Evolutionary conservation across 2,329 filamentous ascomycete genomes (phyloP), one percentile per base, ranked within the genome.

Genomic region (Aureobasidium mangrovei): DNA sequence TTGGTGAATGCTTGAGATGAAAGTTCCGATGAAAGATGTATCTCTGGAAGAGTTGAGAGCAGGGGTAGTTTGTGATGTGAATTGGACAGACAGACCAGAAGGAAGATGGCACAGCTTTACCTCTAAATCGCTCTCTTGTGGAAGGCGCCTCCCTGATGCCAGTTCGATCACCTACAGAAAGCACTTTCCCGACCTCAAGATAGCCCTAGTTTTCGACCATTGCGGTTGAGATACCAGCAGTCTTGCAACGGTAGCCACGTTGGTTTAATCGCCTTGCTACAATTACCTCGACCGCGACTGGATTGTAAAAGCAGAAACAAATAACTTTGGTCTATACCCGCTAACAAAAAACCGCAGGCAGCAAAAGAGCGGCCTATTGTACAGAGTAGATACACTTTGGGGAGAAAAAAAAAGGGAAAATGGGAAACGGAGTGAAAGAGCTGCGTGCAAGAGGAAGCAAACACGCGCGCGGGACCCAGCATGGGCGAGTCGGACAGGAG

Each of bases 281-380:
- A 1, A 18, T 18, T 18, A 18, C 18, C 18, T 18, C 18, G 18
- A 18, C 1, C 18, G 28, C 24, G 1, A 27, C 18, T 18, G 8
- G 3, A 26, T 27, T 36, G 24, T 24, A 28, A n/a, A 6, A 35
- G 4, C 6, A 43, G 33, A 41, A 48, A 51, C 29, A 18, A 45
- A 44, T 43, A 38, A 55, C 46, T 45, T 45, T 55, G 39, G n/a
- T 55, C 53, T 55, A 55, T 55, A 51, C 27, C 32, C 46, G 53
- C 53, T 51, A 40, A 39, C 36, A n/a, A 51, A 31, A 32, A 32
- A 35, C 8, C 46, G 33, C 39, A 39, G 10, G 42, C 28, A 31
- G 51, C 42, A 46, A 24, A 54, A 35, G 12, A 24, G 49, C 49
- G 26, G 39, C 38, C 32, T 51, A 45, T 55, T 42, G 46, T 55